These are phyloP conservation scores for Taphrina wiesneri DNA, from an alignment of 1,139 yeast species.

Conservation along the genomic window DNA sequence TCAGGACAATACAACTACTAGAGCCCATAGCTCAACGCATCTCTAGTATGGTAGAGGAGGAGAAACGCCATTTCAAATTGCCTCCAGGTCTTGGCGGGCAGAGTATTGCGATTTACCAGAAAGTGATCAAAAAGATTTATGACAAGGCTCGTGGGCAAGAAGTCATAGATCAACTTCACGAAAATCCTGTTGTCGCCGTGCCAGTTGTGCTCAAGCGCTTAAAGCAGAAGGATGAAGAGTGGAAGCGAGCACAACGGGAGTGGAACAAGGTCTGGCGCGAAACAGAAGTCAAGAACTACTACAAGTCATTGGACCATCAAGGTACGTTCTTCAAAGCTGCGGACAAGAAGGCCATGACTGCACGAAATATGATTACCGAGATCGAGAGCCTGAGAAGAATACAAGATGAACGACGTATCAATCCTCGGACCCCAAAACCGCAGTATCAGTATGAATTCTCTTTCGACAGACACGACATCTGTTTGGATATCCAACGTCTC, in stretches of 20 bases:
- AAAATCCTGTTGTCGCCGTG: constrained; percentile 90
- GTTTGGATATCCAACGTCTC: constrained; percentile 71
- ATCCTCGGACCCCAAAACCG: constrained; percentile 78
- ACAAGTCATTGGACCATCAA: constrained; percentile 88
- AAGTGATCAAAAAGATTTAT: constrained; percentile 85
- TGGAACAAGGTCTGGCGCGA: constrained; percentile 99
- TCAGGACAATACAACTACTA: constrained; percentile 89
- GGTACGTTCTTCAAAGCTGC: constrained; percentile 96
- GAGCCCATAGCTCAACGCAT: constrained; percentile 94
- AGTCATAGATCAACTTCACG: constrained; percentile 92
- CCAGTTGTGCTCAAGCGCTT: constrained; percentile 88
- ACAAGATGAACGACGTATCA: constrained; percentile 74
- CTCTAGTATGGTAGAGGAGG: constrained; percentile 89
- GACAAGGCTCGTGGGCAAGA: constrained; percentile 95
- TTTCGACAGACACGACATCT: constrained; percentile 65
- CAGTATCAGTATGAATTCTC: constrained; percentile 73
- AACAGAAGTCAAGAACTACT: constrained; percentile 91
- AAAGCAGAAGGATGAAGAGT: constrained; percentile 97
- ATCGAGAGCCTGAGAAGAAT: constrained; percentile 90
- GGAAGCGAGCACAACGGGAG: constrained; percentile 97
- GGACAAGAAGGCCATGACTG: constrained; percentile 86
- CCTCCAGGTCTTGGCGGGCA: constrained; percentile 94
- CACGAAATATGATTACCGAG: constrained; percentile 86
- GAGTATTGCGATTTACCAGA: constrained; percentile 85
- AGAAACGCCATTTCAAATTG: constrained; percentile 76